These are phyloP conservation scores for Senna tora DNA, from an alignment of 306 rosid species.

Conservation along the genomic window DNA sequence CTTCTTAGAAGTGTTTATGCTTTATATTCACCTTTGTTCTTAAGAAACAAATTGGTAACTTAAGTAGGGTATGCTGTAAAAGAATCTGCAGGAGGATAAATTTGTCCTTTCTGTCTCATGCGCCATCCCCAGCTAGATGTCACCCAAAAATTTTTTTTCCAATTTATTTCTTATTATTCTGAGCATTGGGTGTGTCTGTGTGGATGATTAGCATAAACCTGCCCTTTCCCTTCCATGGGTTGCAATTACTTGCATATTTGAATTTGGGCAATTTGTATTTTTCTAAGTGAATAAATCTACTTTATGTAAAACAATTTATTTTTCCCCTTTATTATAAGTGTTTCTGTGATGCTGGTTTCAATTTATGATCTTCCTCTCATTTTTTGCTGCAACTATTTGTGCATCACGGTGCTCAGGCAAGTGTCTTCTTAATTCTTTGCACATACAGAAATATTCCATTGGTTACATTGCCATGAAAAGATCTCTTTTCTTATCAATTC, in stretches of 20 bases:
- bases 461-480: conserved; percentile 7
- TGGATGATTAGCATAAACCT: background rate
- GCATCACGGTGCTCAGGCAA: conserved; percentile 23
- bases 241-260: conserved; percentile 18
- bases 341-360: conserved; percentile 13
- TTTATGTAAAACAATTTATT: background rate
- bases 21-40: background rate
- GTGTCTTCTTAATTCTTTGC: conserved; percentile 34
- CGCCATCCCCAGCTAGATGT: background rate
- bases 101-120: background rate
- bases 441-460: conserved; percentile 4
- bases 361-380: background rate
- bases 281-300: conserved; percentile 23
- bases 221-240: conserved; percentile 18
- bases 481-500: conserved; percentile 20
- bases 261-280: conserved; percentile 23
- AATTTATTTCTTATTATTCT: conserved; percentile 4
- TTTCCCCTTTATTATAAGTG: background rate
- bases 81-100: conserved; percentile 20
- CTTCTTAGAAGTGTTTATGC: background rate
- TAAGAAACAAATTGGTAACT: conserved; percentile 14
- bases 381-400: conserved; percentile 22
- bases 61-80: background rate
- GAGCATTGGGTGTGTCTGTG: background rate
- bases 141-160: background rate